Conservation (phyloP, 805 yeast genomes). For the Candida ulmi region DNA sequence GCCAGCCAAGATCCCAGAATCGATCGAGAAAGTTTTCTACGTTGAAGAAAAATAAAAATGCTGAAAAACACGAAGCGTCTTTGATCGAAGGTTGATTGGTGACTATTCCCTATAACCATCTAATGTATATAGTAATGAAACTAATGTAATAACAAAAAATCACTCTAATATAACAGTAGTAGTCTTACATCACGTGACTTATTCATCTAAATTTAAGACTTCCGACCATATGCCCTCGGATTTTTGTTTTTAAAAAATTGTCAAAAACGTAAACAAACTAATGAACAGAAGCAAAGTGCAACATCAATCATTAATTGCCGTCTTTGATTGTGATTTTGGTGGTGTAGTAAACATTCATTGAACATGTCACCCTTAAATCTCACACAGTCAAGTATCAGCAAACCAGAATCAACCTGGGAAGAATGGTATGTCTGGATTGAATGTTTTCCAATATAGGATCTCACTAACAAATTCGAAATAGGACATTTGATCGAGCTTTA, state of each 20-base stretch:
- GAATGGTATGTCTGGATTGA: not conserved
- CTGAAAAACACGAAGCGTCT: too few relatives aligned
- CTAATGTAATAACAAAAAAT: too few relatives aligned
- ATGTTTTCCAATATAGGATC: not conserved
- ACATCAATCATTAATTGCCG: not conserved
- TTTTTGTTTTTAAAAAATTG: not conserved
- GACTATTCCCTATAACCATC: too few relatives aligned
- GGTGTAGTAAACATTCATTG: too few relatives aligned
- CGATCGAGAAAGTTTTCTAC: slow-evolving; percentile 31
- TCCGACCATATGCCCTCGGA: not conserved
- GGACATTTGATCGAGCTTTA: slow-evolving; percentile 23
- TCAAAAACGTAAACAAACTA: slow-evolving; percentile 1
- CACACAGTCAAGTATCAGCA: not conserved
- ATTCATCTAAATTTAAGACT: not conserved
- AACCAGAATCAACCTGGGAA: not conserved
- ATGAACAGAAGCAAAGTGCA: not conserved
- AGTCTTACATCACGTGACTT: not conserved
- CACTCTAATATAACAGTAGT: not conserved
- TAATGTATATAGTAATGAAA: too few relatives aligned
- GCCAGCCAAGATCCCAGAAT: slow-evolving; percentile 34
- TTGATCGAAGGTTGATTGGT: too few relatives aligned
- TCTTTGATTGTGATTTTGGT: too few relatives aligned
- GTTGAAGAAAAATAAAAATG: slow-evolving; percentile 1
- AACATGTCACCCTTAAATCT: not conserved
- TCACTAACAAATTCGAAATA: slow-evolving; percentile 7